These are phyloP conservation scores for Russula abietina DNA, from an alignment of 768 basidiomycete genomes.

Conservation along the genomic window DNA sequence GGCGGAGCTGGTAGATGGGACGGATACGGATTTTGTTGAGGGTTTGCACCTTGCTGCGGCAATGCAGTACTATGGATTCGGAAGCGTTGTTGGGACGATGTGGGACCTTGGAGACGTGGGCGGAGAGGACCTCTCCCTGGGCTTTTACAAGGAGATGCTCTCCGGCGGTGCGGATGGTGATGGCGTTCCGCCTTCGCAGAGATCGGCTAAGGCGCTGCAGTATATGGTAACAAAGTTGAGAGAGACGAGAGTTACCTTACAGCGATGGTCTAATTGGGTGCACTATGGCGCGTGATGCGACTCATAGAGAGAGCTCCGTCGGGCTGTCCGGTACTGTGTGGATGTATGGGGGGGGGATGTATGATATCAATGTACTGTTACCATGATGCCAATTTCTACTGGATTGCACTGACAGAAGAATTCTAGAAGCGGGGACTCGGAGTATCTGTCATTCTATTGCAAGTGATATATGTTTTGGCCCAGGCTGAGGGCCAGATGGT, in stretches of 20 bases:
- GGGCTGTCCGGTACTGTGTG: background rate
- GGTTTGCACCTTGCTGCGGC: conserved; percentile 13
- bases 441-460: background rate
- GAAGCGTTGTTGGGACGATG: conserved; percentile 22
- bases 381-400: background rate
- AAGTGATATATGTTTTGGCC: no score
- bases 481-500: no score
- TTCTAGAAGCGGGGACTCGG: no score
- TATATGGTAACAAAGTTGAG: conserved; percentile 2
- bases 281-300: conserved; percentile 11
- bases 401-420: background rate
- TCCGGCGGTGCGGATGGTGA: background rate
- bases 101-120: conserved; percentile 21
- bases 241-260: background rate
- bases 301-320: no score
- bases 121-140: conserved; percentile 3
- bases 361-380: background rate
- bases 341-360: background rate
- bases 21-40: conserved; percentile 11
- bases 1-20: background rate
- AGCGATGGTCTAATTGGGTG: conserved; percentile 17
- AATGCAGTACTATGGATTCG: conserved; percentile 22
- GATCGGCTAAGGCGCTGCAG: background rate
- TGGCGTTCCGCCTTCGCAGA: background rate
- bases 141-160: conserved; percentile 6